Conservation (phyloP, 768 basidiomycete species). For the Agaricus sinodeliciosus region DNA sequence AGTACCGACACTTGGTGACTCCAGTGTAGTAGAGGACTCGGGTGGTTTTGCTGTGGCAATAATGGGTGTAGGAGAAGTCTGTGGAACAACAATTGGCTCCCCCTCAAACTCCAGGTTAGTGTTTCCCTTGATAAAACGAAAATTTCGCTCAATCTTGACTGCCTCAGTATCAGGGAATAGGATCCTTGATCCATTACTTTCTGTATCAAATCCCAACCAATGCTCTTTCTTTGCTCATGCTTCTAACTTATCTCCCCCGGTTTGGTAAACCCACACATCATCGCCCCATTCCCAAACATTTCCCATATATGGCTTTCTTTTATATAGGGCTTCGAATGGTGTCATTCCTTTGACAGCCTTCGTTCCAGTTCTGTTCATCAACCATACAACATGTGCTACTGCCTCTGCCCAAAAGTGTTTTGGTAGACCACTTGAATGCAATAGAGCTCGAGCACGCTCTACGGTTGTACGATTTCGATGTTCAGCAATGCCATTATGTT, state of each 20-base stretch:
- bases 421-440: conserved; percentile 24
- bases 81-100: background rate
- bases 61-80: too few relatives aligned
- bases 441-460: conserved; percentile 24
- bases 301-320: conserved; percentile 20
- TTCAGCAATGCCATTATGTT: conserved; percentile 19
- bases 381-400: conserved; percentile 21
- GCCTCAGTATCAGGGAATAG: conserved; percentile 24
- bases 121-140: conserved; percentile 11
- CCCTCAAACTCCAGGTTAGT: conserved; percentile 19
- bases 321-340: conserved; percentile 16
- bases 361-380: conserved; percentile 26
- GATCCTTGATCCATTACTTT: conserved; percentile 21
- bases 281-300: conserved; percentile 25
- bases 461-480: conserved; percentile 24
- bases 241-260: conserved; percentile 9
- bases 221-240: conserved; percentile 18
- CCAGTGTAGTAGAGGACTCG: too few relatives aligned
- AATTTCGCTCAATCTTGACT: conserved; percentile 25
- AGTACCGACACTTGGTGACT: too few relatives aligned
- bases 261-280: conserved; percentile 22
- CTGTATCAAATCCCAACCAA: conserved; percentile 28
- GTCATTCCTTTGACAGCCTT: conserved; percentile 18
- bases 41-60: too few relatives aligned
- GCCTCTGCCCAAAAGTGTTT: conserved; percentile 31